Percentiles rank a stretch among this genome's conserved stretches.
Conservation (phyloP, 2,329 filamentous ascomycete genomes). For the Neofusicoccum sp. region DNA sequence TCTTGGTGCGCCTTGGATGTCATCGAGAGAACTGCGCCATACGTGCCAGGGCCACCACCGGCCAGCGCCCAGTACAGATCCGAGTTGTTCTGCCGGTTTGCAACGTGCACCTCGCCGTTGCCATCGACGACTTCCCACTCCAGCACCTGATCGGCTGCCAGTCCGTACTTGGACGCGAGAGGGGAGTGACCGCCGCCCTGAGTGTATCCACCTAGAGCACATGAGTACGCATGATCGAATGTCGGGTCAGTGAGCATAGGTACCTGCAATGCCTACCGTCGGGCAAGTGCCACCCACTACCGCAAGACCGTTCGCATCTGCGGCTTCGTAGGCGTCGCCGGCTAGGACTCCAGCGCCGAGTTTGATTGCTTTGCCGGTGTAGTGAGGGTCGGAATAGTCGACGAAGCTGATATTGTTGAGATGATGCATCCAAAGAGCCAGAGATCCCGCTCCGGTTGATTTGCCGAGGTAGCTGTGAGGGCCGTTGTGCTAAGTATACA, state of each 20-base stretch:
- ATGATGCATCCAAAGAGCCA: conserved; percentile 41
- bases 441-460: conserved; percentile 36
- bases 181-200: conserved; percentile 35
- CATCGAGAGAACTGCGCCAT: conserved; percentile 34
- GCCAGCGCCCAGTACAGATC: conserved; percentile 42
- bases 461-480: conserved; percentile 31
- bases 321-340: conserved; percentile 31
- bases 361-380: conserved; percentile 32
- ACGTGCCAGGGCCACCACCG: conserved; percentile 37
- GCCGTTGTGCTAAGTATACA: too few species aligned
- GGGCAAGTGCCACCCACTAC: conserved; percentile 35
- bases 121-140: conserved; percentile 38
- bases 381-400: conserved; percentile 30
- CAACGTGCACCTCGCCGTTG: conserved; percentile 31
- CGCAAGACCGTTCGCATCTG: conserved; percentile 26
- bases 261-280: conserved; percentile 35
- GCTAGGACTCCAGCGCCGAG: conserved; percentile 37
- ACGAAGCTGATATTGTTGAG: conserved; percentile 38
- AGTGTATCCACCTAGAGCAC: conserved; percentile 31
- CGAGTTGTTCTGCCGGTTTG: conserved; percentile 31
- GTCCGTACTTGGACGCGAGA: conserved; percentile 23
- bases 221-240: background rate
- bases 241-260: too few species aligned
- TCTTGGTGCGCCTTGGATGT: conserved; percentile 33
- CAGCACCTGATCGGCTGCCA: conserved; percentile 37